Evolutionary conservation across 139 green algal species (phyloP), one percentile per base, ranked within the genome.

Genomic region (Nannochloris sp.): DNA sequence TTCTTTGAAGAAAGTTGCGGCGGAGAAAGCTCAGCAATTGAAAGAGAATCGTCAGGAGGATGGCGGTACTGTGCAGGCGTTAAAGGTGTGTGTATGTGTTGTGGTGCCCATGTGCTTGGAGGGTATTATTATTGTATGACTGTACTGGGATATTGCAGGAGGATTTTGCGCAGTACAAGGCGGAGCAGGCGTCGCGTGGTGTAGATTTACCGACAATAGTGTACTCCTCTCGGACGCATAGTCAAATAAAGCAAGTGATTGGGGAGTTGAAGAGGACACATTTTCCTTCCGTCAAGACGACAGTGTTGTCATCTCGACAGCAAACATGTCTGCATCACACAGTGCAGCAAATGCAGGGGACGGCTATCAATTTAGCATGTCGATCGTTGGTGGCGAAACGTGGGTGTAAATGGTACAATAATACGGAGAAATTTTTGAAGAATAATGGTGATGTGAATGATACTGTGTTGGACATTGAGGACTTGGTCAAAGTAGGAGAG

Each of bases 191-290:
- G 27, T 40, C 36, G 10, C 64, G 55, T 23, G 11, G 31, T 9
- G 44, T 50, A 19, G 53, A 53, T 7, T 51, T 83, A n/a, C 86
- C 90, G 0, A 70, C 64, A 0, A 91, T 98, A 56, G 75, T 98
- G 23, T 98, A 98, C 72, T 79, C 83, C 18, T 94, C 83, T 8
- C 83, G 92, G 36, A 98, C 92, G 3, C 92, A 98, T 76, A 87
- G 78, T 36, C 92, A 98, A 82, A 83, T 98, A 64, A 75, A 80
- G 40, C 92, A 98, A 67, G 92, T 97, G 18, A 88, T 97, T 64
- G 75, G 81, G 44, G 92, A 98, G 78, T 80, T 98, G 59, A 72
- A 75, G 11, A 81, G 74, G 61, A 90, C 77, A 7, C 57, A 31
- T 40, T 98, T 97, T 80, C 87, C 34, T 11, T 40, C 62, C 80